Evolutionary conservation across 306 rosid genomes (phyloP).

Genomic region (Fragaria nilgerrensis): DNA sequence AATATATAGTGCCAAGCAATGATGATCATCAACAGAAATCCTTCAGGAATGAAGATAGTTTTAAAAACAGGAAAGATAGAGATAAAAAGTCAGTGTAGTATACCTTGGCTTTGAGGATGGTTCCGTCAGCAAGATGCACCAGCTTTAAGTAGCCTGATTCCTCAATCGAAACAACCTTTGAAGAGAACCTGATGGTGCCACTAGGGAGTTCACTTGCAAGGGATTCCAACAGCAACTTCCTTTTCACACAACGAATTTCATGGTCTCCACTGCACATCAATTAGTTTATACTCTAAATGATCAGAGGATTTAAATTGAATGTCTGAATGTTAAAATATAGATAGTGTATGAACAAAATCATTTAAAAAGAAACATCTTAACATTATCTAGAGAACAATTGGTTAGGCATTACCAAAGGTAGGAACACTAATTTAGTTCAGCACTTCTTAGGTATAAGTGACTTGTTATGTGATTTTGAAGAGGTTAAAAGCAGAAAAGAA

Average conservation of each 20-base stretch:
- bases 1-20: background rate
- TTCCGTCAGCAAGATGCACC: slow-evolving; percentile 68
- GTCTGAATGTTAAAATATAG: background rate
- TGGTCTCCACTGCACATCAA: slow-evolving; percentile 22
- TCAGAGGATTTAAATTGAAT: background rate
- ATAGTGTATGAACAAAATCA: background rate
- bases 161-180: slow-evolving; percentile 70
- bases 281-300: background rate
- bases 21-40: background rate
- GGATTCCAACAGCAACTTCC: slow-evolving; percentile 52
- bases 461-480: background rate
- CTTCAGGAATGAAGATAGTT: background rate
- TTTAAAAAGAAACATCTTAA: background rate
- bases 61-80: background rate
- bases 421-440: background rate
- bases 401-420: background rate
- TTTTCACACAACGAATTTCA: slow-evolving; percentile 55
- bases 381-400: background rate
- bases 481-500: background rate
- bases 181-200: slow-evolving; percentile 59
- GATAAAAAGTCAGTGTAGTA: background rate
- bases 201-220: slow-evolving; percentile 65
- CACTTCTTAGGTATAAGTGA: background rate
- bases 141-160: slow-evolving; percentile 53
- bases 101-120: slow-evolving; percentile 59